Evolutionary conservation across 768 basidiomycete genomes (phyloP).

Genomic region (Pleurotus giganteus): DNA sequence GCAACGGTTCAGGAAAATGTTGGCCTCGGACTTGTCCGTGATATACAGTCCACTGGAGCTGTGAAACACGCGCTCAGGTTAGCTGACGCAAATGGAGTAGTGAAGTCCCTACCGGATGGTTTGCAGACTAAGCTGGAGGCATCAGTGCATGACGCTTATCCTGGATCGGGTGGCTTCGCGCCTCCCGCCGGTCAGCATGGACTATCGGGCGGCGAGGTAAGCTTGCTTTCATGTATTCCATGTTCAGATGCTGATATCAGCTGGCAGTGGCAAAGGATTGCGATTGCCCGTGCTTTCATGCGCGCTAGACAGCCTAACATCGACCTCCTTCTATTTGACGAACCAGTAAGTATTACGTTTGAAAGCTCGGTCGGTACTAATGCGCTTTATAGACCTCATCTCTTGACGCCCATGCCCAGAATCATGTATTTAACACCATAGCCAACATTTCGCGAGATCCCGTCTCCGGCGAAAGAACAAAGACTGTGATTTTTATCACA

Average conservation of each 20-base stretch:
- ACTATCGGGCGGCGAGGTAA: conserved; percentile 82
- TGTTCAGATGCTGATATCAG: neutral
- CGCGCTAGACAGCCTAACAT: conserved; percentile 71
- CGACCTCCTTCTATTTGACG: conserved; percentile 82
- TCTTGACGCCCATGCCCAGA: conserved; percentile 78
- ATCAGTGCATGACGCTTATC: conserved; percentile 32
- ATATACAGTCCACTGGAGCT: conserved; percentile 52
- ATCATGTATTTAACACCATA: conserved; percentile 75
- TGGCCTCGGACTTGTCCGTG: conserved; percentile 75
- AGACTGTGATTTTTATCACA: conserved; percentile 82
- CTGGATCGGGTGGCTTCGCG: conserved; percentile 30
- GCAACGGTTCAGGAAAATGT: conserved; percentile 80
- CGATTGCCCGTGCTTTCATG: conserved; percentile 87
- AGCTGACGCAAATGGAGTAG: conserved; percentile 68
- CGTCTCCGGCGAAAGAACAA: conserved; percentile 49
- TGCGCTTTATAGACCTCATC: conserved; percentile 60
- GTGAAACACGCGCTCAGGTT: conserved; percentile 66
- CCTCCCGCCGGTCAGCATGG: conserved; percentile 52
- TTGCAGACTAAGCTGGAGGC: conserved; percentile 68
- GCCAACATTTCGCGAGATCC: conserved; percentile 59
- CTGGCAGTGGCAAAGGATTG: conserved; percentile 80
- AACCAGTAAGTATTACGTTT: conserved; percentile 53
- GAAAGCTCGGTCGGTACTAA: conserved; percentile 6
- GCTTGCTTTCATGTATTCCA: conserved; percentile 16
- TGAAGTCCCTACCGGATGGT: conserved; percentile 67